These are phyloP conservation scores for Lachnellula occidentalis DNA, from an alignment of 2,329 filamentous ascomycete genomes.

Conservation along the genomic window DNA sequence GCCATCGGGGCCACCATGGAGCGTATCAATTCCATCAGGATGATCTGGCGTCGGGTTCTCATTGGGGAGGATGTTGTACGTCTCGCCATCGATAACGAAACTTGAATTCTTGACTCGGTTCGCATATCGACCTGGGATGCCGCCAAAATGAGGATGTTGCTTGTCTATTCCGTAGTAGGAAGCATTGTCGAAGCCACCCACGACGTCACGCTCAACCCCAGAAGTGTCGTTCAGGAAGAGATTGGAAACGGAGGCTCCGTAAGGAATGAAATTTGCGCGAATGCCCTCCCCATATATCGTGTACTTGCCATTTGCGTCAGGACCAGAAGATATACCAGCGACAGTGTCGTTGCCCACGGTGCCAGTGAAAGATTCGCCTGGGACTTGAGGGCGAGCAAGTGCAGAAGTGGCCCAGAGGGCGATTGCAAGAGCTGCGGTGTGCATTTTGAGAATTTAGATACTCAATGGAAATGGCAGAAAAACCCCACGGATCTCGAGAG, in stretches of 20 bases:
- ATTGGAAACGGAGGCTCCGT: constrained; percentile 69
- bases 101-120: constrained; percentile 76
- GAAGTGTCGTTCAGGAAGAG: constrained; percentile 65
- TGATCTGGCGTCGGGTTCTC: constrained; percentile 50
- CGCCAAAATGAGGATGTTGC: constrained; percentile 65
- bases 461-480: constrained; percentile 1
- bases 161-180: constrained; percentile 60
- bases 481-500: background rate
- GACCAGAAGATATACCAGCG: constrained; percentile 24
- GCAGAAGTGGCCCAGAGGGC: constrained; percentile 9
- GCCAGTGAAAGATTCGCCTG: constrained; percentile 19
- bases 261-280: constrained; percentile 64
- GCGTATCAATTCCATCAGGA: constrained; percentile 54
- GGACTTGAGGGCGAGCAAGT: constrained; percentile 17
- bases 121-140: constrained; percentile 71
- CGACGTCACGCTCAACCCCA: constrained; percentile 63
- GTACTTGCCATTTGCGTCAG: constrained; percentile 63
- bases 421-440: constrained; percentile 8
- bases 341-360: constrained; percentile 23
- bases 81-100: constrained; percentile 60
- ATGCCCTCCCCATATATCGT: constrained; percentile 64
- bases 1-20: constrained; percentile 65
- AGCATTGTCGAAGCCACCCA: constrained; percentile 72
- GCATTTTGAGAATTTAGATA: constrained; percentile 14
- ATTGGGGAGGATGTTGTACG: constrained; percentile 56